phyloP scores from a whole-genome alignment of 495 filamentous ascomycete genomes.

The Tuber aestivum region DNA sequence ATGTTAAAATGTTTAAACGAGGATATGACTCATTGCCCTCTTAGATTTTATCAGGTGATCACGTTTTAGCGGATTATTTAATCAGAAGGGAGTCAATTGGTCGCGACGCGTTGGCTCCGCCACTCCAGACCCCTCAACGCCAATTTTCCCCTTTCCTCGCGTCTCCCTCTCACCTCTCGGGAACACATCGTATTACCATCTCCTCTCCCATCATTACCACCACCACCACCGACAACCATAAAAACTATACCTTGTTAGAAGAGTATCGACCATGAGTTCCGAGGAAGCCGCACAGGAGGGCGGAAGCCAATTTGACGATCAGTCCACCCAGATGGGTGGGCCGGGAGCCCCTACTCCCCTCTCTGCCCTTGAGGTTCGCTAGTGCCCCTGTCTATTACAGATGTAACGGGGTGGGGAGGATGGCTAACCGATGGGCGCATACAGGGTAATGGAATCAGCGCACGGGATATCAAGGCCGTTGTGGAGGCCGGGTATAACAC shows the following conservation, averaged over 20 bases:
- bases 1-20: neutral
- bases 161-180: constrained; percentile 19
- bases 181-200: neutral
- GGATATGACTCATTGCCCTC: neutral
- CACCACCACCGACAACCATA: neutral
- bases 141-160: constrained; percentile 19
- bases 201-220: neutral
- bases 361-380: constrained; percentile 69
- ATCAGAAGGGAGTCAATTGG: neutral
- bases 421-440: constrained; percentile 31
- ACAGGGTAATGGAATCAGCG: constrained; percentile 71
- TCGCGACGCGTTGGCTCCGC: neutral
- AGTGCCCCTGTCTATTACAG: constrained; percentile 15
- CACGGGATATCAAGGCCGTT: constrained; percentile 85
- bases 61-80: neutral
- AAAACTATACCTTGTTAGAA: neutral
- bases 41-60: neutral
- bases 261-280: constrained; percentile 49
- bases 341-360: constrained; percentile 95
- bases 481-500: constrained; percentile 91
- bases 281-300: constrained; percentile 54
- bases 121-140: constrained; percentile 25
- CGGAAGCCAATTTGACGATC: constrained; percentile 56
- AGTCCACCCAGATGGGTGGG: constrained; percentile 54
- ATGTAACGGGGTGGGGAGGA: neutral